Percentiles rank a stretch among this genome's conserved stretches.
Evolutionary conservation across 2,329 filamentous ascomycete species (phyloP).

Genomic region (Cladobotryum mycophilum): DNA sequence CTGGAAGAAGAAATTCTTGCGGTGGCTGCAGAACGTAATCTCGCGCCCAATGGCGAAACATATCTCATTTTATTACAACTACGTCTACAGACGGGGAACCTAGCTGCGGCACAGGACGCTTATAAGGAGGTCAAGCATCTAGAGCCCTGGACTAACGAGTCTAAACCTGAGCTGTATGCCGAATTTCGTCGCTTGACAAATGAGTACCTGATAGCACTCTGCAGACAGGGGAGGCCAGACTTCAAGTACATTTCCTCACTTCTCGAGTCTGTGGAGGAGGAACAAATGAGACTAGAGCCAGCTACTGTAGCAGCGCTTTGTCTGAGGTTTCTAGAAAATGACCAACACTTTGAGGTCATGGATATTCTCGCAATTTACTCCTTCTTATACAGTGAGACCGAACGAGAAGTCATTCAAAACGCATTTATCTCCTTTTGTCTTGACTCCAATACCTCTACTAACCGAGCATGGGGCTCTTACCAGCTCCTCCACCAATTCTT

Average conservation of each 20-base stretch:
- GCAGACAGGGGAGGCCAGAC: slow-evolving; percentile 51
- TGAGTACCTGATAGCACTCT: slow-evolving; percentile 64
- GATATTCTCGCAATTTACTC: slow-evolving; percentile 74
- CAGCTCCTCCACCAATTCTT: slow-evolving; percentile 60
- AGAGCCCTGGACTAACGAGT: slow-evolving; percentile 34
- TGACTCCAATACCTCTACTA: slow-evolving; percentile 54
- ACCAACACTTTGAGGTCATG: slow-evolving; percentile 72
- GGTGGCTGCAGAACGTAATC: slow-evolving; percentile 57
- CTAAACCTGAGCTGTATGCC: slow-evolving; percentile 35
- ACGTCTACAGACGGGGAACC: slow-evolving; percentile 64
- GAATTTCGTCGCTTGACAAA: slow-evolving; percentile 62
- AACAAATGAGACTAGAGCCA: slow-evolving; percentile 62
- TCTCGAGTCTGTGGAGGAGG: slow-evolving; percentile 65
- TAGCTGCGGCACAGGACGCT: slow-evolving; percentile 61
- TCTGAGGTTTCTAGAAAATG: slow-evolving; percentile 64
- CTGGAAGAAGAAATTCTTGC: slow-evolving; percentile 67
- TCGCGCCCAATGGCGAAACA: slow-evolving; percentile 63
- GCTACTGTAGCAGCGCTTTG: slow-evolving; percentile 70
- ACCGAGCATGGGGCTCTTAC: slow-evolving; percentile 60
- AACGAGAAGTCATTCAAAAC: slow-evolving; percentile 60
- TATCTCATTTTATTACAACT: slow-evolving; percentile 71
- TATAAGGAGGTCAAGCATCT: slow-evolving; percentile 44
- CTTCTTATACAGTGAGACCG: slow-evolving; percentile 61
- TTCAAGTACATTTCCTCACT: slow-evolving; percentile 68
- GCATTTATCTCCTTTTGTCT: slow-evolving; percentile 63